These are phyloP conservation scores for Chamaecyparis obtusa DNA, from an alignment of 75 land plant species.

Conservation along the genomic window DNA sequence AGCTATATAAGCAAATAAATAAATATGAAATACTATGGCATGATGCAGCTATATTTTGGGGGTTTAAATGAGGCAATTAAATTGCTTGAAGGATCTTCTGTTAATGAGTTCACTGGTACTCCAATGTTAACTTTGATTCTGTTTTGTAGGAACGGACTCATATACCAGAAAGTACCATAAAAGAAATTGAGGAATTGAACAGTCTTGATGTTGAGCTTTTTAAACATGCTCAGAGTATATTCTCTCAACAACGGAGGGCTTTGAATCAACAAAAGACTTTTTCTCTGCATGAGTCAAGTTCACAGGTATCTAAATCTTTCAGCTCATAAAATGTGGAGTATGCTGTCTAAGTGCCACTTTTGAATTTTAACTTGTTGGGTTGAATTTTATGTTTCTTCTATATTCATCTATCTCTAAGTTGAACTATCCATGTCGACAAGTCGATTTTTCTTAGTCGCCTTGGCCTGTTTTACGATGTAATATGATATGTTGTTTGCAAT, in stretches of 20 bases:
- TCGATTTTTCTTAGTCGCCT: neutral
- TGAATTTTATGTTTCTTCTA: neutral
- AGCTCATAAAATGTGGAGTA: neutral
- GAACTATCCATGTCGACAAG: neutral
- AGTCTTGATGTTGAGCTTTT: constrained; percentile 82
- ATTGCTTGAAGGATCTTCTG: neutral
- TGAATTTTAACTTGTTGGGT: neutral
- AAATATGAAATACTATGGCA: neutral
- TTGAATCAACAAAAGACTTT: neutral
- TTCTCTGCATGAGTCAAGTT: neutral
- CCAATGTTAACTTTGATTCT: constrained; percentile 2
- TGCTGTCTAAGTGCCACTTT: no score
- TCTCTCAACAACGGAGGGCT: constrained; percentile 29
- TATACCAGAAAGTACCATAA: constrained; percentile 52
- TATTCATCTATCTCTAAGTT: neutral
- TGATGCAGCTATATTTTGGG: neutral
- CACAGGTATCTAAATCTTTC: neutral
- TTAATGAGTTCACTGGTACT: neutral
- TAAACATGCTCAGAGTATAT: constrained; percentile 65
- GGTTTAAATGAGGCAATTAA: neutral
- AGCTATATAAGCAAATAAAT: neutral
- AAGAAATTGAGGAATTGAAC: constrained; percentile 63
- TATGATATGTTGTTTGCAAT: neutral
- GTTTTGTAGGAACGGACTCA: constrained; percentile 62
- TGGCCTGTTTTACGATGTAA: neutral